A percentile compares a stretch with the other conserved stretches of the same genome.
Conservation (phyloP, 768 basidiomycete species). For the Thelephora ganbajun region DNA sequence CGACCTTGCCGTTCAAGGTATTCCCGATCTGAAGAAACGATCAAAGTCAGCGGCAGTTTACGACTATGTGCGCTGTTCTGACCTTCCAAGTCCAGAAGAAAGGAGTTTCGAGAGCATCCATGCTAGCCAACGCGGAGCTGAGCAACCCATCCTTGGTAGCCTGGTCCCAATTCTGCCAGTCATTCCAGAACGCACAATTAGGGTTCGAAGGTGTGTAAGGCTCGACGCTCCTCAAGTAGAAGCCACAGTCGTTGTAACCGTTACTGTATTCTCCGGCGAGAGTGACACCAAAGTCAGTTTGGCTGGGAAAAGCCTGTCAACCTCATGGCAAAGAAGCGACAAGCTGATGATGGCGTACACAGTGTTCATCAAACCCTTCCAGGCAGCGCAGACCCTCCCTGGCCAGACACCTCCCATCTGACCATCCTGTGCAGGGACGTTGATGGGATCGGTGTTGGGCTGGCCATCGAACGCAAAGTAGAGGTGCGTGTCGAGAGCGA, state of each 20-base stretch:
- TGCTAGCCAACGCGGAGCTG: constrained; percentile 37
- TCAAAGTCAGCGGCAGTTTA: neutral
- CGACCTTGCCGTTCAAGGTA: constrained; percentile 29
- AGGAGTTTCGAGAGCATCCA: constrained; percentile 44
- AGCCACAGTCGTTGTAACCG: constrained; percentile 53
- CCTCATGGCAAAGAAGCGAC: no score
- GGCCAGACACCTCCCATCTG: constrained; percentile 14
- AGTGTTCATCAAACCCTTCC: constrained; percentile 27
- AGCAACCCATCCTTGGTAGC: constrained; percentile 36
- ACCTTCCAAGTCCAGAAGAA: constrained; percentile 79
- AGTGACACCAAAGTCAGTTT: constrained; percentile 49
- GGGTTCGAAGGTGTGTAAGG: constrained; percentile 6
- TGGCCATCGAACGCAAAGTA: constrained; percentile 23
- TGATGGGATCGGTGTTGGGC: constrained; percentile 5
- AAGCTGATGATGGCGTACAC: constrained; percentile 25
- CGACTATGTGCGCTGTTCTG: neutral
- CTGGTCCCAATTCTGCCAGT: constrained; percentile 38
- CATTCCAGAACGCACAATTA: constrained; percentile 29
- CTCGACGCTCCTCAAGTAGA: constrained; percentile 26
- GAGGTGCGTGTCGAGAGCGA: constrained; percentile 38
- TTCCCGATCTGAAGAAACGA: constrained; percentile 34
- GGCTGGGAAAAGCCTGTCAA: constrained; percentile 16
- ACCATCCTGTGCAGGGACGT: neutral
- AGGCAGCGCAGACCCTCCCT: constrained; percentile 24
- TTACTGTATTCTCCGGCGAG: constrained; percentile 67